A percentile compares a stretch with the other conserved stretches of the same genome.
Evolutionary conservation across 306 rosid genomes (phyloP).

Genomic region (Cicer cuneatum): DNA sequence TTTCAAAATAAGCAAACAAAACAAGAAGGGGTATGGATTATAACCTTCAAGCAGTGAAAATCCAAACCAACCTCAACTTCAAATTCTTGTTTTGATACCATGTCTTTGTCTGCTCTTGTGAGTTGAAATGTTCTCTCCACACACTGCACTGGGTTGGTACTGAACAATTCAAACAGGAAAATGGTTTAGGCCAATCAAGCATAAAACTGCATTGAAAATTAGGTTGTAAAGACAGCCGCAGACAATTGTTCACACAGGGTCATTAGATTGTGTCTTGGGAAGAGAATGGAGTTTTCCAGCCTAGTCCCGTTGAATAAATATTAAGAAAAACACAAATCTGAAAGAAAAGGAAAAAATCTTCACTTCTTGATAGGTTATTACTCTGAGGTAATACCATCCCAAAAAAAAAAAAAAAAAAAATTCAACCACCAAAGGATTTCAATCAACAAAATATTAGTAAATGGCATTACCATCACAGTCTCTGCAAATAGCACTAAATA

Average conservation of each 20-base stretch:
- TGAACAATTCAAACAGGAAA: constrained; percentile 48
- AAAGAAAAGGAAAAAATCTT: constrained; percentile 9
- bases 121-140: constrained; percentile 88
- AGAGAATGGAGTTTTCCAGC: constrained; percentile 21
- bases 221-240: constrained; percentile 4
- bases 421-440: constrained; percentile 5
- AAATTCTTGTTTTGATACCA: constrained; percentile 69
- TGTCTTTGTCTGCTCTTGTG: constrained; percentile 77
- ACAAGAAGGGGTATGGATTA: constrained; percentile 19
- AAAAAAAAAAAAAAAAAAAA: constrained; percentile 18
- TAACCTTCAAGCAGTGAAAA: constrained; percentile 36
- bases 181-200: constrained; percentile 38
- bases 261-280: constrained; percentile 20
- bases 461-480: constrained; percentile 11
- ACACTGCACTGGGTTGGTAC: constrained; percentile 84
- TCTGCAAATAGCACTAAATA: constrained; percentile 10
- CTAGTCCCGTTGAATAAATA: constrained; percentile 17
- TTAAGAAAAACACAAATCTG: not conserved
- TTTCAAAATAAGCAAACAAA: constrained; percentile 38
- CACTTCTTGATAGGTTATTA: constrained; percentile 8
- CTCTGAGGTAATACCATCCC: constrained; percentile 17
- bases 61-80: constrained; percentile 84
- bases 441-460: constrained; percentile 27
- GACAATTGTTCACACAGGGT: not conserved
- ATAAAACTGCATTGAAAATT: constrained; percentile 24